These are phyloP conservation scores for Hyaloscypha finlandica DNA, from an alignment of 495 filamentous ascomycete genomes.

Conservation along the genomic window DNA sequence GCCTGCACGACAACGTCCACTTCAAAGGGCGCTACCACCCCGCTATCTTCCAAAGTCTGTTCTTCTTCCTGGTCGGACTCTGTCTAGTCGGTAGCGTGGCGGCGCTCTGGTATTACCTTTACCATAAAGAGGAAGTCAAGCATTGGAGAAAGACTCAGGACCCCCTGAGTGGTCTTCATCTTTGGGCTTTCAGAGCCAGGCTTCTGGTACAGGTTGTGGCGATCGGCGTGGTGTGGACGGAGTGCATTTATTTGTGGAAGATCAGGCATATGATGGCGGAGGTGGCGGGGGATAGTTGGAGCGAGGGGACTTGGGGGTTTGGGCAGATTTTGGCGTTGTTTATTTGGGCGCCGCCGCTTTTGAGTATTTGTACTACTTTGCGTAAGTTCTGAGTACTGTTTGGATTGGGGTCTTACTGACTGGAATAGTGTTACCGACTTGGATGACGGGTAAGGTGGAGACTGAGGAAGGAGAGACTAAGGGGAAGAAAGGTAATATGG, in stretches of 20 bases:
- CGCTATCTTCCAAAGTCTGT: neutral
- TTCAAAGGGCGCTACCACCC: constrained; percentile 4
- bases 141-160: neutral
- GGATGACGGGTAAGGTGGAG: neutral
- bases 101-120: neutral
- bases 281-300: neutral
- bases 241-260: constrained; percentile 4
- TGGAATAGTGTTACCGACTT: neutral
- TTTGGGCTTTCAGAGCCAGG: neutral
- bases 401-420: neutral
- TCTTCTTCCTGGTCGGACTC: constrained; percentile 5
- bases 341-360: neutral
- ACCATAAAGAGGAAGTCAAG: neutral
- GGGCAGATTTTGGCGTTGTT: constrained; percentile 14
- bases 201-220: neutral
- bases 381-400: neutral
- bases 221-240: constrained; percentile 1
- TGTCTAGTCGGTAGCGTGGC: neutral
- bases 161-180: neutral
- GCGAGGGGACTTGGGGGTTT: constrained; percentile 8
- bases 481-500: neutral
- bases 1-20: neutral
- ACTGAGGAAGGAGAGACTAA: neutral
- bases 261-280: constrained; percentile 8
- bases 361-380: neutral